Base-by-base conservation (phyloP, 768 basidiomycete genomes). In the Filobasidium wieringae region DNA sequence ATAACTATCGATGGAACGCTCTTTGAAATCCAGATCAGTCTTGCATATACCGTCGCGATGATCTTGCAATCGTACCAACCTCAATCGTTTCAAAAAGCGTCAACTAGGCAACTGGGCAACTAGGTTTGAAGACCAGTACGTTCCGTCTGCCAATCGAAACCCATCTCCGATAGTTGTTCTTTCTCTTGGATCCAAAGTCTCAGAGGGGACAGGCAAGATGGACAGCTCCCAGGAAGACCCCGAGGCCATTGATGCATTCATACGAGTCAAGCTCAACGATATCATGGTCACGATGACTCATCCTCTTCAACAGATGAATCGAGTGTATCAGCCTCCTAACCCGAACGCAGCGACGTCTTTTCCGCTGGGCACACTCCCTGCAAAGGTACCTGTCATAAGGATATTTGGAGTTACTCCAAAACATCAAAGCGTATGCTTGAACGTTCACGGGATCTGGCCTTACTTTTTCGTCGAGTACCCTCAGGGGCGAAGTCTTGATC, bases 381-480 rank as follows among this genome's bases (percentile, higher is more conserved):
- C 78, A 11, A 79, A 76, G 27, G 84, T 86, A 22, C 93, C 93
- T 14, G 79, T 91, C 4, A 77, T 97, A 57, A 79, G 90, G 53
- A 84, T 99, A 50, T 96, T 83, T 71, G 95, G 93, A 14, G 76
- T 82, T 12, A 87, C 89, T 1, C 86, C 87, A 4, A 70, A 74
- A 1, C 87, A 88, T 14, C 77, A 82, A 71, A 85, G 83, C 68
- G 81, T 88, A 19, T 92, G 90, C 68, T 79, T 92, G 14, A 85
- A 95, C 76, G 77, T 97, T 37, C 92, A 95, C 71, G 88, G 91
- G 77, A 86, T 86, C 1, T 61, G 60, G 30, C 92, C 93, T 0
- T 99, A 99, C 74, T 84, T 92, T 72, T 93, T 81, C 71, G 79
- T 93, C 45, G 85, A 89, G 64, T 99, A 93, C 75, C 60, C 60